Evolutionary conservation across 148 eudicot genomes (phyloP).

Genomic region (Camellia granthamiana): DNA sequence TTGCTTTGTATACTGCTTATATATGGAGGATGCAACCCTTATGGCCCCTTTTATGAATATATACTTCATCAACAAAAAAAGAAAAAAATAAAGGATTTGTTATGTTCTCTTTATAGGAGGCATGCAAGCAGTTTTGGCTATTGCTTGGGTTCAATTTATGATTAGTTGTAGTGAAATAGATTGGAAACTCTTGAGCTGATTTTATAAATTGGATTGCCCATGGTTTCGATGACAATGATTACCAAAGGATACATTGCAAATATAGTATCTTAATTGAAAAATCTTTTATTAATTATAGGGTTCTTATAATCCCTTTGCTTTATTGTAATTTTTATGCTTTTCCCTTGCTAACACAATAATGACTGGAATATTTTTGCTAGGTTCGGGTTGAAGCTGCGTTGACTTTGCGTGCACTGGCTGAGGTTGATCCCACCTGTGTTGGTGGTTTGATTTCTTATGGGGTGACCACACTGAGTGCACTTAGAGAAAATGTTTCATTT

Average conservation of each 20-base stretch:
- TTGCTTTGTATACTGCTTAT: no score
- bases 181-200: no score
- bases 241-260: neutral
- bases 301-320: neutral
- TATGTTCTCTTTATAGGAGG: no score
- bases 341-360: constrained; percentile 11
- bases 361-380: constrained; percentile 31
- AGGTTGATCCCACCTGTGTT: constrained; percentile 98
- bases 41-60: no score
- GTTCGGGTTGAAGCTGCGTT: constrained; percentile 97
- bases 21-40: no score
- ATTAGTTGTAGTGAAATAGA: no score
- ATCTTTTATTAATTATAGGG: neutral
- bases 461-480: constrained; percentile 69
- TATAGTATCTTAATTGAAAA: neutral
- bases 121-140: no score
- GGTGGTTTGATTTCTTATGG: constrained; percentile 96
- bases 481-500: constrained; percentile 81
- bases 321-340: neutral
- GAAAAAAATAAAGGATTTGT: no score
- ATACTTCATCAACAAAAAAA: no score
- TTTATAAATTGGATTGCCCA: neutral
- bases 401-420: constrained; percentile 80
- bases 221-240: neutral
- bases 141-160: no score